phyloP scores from a whole-genome alignment of 228 moss, liverwort and hornwort species.

The Sphagnum fallax region DNA sequence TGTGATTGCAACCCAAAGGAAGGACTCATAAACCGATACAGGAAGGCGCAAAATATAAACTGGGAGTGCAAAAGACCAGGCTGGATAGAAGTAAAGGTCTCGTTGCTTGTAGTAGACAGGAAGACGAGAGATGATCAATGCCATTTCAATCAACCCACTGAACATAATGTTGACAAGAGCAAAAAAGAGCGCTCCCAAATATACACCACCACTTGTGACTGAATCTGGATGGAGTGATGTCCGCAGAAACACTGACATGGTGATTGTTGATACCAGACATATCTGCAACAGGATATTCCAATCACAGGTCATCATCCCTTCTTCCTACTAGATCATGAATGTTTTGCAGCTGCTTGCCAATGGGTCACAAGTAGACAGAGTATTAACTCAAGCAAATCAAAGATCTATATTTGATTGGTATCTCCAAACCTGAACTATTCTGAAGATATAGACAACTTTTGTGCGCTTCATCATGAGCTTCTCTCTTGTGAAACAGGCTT shows the following conservation, averaged over 20 bases:
- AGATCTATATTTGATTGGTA: background rate
- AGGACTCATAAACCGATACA: constrained; percentile 45
- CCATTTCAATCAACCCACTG: constrained; percentile 63
- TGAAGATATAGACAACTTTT: constrained; percentile 65
- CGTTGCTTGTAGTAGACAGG: constrained; percentile 69
- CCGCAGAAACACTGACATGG: constrained; percentile 50
- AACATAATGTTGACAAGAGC: constrained; percentile 60
- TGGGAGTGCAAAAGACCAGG: constrained; percentile 64
- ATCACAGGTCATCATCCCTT: no score
- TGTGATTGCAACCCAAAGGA: constrained; percentile 44
- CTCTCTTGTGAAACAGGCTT: constrained; percentile 52
- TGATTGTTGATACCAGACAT: constrained; percentile 43
- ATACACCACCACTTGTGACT: constrained; percentile 34
- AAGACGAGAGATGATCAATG: constrained; percentile 54
- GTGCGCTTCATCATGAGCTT: constrained; percentile 64
- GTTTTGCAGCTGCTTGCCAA: no score
- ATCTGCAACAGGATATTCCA: constrained; percentile 20
- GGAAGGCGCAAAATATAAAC: constrained; percentile 56
- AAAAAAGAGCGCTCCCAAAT: constrained; percentile 47
- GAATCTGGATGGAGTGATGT: constrained; percentile 41
- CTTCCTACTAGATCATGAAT: no score
- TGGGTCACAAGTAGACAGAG: no score
- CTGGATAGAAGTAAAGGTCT: constrained; percentile 61
- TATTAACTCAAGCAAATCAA: no score
- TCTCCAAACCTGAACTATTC: constrained; percentile 37